Conservation (phyloP, 2,329 filamentous ascomycete species). For the Ramularia collo-cygni region DNA sequence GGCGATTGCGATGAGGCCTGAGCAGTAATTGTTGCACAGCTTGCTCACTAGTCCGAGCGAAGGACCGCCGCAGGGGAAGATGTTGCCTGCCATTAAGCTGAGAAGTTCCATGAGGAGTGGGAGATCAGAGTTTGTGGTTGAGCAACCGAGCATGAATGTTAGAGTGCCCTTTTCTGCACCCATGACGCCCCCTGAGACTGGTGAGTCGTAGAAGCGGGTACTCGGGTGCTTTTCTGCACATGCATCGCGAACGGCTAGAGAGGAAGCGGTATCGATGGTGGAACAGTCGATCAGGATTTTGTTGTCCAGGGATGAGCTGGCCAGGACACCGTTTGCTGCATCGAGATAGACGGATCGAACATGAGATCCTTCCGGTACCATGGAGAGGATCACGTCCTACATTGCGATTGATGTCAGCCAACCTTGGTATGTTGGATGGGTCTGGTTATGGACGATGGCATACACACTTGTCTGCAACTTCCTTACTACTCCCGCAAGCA, state of each 20-base stretch:
- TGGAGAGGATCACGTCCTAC: conserved; percentile 46
- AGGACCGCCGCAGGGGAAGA: conserved; percentile 51
- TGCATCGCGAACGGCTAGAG: conserved; percentile 39
- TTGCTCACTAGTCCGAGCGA: conserved; percentile 53
- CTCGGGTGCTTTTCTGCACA: conserved; percentile 33
- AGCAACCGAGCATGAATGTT: conserved; percentile 50
- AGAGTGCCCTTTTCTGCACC: conserved; percentile 48
- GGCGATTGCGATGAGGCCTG: conserved; percentile 53
- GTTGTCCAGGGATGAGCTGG: conserved; percentile 31
- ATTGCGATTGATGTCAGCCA: conserved; percentile 3
- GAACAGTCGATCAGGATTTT: conserved; percentile 50
- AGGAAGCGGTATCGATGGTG: conserved; percentile 50
- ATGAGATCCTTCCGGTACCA: conserved; percentile 49
- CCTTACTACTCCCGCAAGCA: conserved; percentile 38
- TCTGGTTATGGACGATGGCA: no score
- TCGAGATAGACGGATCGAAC: conserved; percentile 47
- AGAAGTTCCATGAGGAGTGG: conserved; percentile 40
- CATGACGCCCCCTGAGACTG: conserved; percentile 47
- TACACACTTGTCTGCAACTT: conserved; percentile 47
- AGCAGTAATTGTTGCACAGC: conserved; percentile 56
- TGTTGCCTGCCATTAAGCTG: conserved; percentile 46
- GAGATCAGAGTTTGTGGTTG: conserved; percentile 41
- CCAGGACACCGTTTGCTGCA: conserved; percentile 36
- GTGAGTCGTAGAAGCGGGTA: conserved; percentile 47
- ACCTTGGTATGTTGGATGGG: neutral